Percentiles rank a stretch among this genome's conserved stretches.
Conservation (phyloP, 495 filamentous ascomycete genomes). For the Pseudevernia furfuracea region DNA sequence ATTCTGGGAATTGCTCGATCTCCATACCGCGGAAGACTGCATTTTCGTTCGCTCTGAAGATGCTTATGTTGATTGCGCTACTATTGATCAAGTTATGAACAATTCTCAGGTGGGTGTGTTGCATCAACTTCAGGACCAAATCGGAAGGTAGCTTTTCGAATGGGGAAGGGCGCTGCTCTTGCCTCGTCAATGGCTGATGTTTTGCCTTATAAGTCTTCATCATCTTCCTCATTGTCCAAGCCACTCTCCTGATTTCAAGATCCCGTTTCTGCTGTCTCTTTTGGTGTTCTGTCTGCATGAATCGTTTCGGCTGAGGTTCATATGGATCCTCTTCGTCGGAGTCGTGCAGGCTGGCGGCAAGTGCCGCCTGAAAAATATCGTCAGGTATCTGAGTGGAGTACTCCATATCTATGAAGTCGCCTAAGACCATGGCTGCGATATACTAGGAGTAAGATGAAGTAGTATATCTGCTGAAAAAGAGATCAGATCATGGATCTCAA, state of each 20-base stretch:
- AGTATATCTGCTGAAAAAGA: background rate
- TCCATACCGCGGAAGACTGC: constrained; percentile 11
- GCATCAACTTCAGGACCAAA: background rate
- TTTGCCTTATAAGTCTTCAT: background rate
- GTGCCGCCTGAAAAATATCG: background rate
- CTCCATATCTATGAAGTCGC: background rate
- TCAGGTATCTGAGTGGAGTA: background rate
- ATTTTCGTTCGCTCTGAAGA: background rate
- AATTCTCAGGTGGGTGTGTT: background rate
- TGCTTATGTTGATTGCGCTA: background rate
- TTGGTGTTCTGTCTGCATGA: constrained; percentile 2
- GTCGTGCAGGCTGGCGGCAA: background rate
- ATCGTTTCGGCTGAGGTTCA: background rate
- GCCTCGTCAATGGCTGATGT: background rate
- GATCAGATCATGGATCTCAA: background rate
- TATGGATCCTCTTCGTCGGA: background rate
- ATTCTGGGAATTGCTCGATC: constrained; percentile 9
- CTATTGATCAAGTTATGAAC: background rate
- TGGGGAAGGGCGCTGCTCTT: background rate
- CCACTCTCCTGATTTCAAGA: background rate
- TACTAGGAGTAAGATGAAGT: background rate
- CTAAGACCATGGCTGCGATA: background rate
- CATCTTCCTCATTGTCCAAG: background rate
- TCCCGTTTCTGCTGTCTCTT: background rate
- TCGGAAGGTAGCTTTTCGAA: background rate